Conservation (phyloP, 2,329 filamentous ascomycete genomes). For the Macroventuria anomochaeta region DNA sequence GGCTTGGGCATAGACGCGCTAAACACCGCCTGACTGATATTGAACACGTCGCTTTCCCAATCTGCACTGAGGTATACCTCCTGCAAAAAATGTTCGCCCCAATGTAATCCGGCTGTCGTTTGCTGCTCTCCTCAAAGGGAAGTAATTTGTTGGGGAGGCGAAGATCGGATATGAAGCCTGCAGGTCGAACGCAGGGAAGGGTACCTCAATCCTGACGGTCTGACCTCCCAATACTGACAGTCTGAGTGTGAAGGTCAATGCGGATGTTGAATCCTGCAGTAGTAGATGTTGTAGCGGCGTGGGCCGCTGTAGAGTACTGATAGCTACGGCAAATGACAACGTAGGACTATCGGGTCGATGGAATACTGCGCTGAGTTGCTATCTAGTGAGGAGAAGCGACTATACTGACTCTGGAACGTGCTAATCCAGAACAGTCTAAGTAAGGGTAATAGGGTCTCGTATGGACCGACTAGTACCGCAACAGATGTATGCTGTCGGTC, state of each 20-base stretch:
- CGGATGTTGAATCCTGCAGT: neutral
- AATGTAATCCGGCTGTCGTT: constrained; percentile 45
- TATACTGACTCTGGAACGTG: too few species aligned
- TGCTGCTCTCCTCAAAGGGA: neutral
- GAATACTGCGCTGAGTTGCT: too few species aligned
- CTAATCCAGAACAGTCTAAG: too few species aligned
- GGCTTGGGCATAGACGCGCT: constrained; percentile 16
- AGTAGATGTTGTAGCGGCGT: too few species aligned
- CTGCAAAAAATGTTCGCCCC: constrained; percentile 67
- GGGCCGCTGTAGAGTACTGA: too few species aligned
- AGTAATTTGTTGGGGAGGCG: neutral
- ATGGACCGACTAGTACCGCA: too few species aligned
- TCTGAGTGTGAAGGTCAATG: neutral
- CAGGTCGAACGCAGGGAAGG: neutral
- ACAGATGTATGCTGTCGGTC: neutral
- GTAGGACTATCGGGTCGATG: too few species aligned
- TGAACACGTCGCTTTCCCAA: constrained; percentile 55
- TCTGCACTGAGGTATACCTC: constrained; percentile 62
- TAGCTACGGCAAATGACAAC: too few species aligned
- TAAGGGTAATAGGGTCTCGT: too few species aligned
- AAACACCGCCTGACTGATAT: constrained; percentile 48
- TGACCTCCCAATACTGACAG: neutral
- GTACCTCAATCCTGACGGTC: neutral
- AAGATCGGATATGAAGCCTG: constrained; percentile 1
- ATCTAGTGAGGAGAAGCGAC: too few species aligned